Base-by-base conservation (phyloP, 2,329 filamentous ascomycete genomes). In the Penicillium sp. region DNA sequence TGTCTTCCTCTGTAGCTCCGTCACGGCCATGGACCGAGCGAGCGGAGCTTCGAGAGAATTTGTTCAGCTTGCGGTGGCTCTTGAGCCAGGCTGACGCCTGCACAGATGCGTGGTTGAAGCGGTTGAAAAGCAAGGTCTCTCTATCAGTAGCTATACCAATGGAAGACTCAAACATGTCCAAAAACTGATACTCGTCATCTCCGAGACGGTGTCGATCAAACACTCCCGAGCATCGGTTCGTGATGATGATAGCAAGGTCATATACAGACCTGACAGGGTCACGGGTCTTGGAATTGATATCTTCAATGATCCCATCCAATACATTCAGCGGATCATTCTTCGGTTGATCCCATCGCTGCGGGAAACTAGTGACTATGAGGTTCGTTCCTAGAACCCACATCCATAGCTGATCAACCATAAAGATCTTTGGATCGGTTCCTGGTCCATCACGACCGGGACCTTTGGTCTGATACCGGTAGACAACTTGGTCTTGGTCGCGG, bases 361-460 rank as follows among this genome's bases (percentile, higher is more conserved):
- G 60, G 29, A 69, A 69, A 16, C 65, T 65, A 6, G 67, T 69
- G 11, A 85, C 74, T 14, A 85, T 74, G 13, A 84, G 65, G 47
- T 82, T 80, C 70, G 47, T 77, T 68, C 65, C 68, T 1, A 85
- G 58, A 3, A 82, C 72, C 78, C 80, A 84, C 60, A 85, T 75
- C 82, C 82, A 85, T 1, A 86, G 67, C 55, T 85, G 82, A 59
- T 85, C 82, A 0, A 85, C 81, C 81, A 84, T 84, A 60, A 82
- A 82, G 2, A 84, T 76, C 50, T 82, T 82, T 1, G 74, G 73
- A 45, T 81, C 77, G 3, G 49, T 52, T 3, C 44, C 52, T 1
- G 65, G 66, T 62, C 59, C 58, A 13, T 60, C 61, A 14, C 55
- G 54, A 6, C 59, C 65, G 7, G 61, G 58, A 6, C 59, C 59